Evolutionary conservation across 2,329 filamentous ascomycete species (phyloP).

Genomic region (Penicillium italicum): DNA sequence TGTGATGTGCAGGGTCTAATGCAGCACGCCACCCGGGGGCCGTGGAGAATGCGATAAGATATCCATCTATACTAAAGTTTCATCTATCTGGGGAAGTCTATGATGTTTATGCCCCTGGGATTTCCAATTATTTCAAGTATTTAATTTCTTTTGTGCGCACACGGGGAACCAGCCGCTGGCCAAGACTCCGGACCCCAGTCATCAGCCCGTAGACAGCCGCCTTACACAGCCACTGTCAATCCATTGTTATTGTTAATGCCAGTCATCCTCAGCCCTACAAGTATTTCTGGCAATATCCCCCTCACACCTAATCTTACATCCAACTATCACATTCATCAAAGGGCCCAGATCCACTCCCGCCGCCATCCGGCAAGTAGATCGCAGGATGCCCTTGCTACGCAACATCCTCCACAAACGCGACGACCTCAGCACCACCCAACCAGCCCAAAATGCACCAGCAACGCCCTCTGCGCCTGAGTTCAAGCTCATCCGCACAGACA

Average conservation of each 20-base stretch:
- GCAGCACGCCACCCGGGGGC: conserved; percentile 11
- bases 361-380: background rate
- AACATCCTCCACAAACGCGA: conserved; percentile 63
- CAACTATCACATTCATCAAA: background rate
- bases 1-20: conserved; percentile 14
- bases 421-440: conserved; percentile 42
- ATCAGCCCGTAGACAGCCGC: background rate
- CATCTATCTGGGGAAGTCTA: background rate
- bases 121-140: background rate
- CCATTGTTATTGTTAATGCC: background rate
- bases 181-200: conserved; percentile 6
- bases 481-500: conserved; percentile 81
- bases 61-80: background rate
- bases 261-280: background rate
- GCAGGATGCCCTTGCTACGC: conserved; percentile 54
- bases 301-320: background rate
- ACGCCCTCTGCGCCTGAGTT: conserved; percentile 59
- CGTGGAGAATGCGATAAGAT: conserved; percentile 15
- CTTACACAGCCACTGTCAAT: background rate
- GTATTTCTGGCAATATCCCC: background rate
- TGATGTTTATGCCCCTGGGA: background rate
- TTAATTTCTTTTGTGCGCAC: background rate
- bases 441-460: conserved; percentile 42
- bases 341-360: background rate
- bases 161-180: background rate